phyloP scores from a whole-genome alignment of 352 stramenopile species.

The Blastocystis sp. region DNA sequence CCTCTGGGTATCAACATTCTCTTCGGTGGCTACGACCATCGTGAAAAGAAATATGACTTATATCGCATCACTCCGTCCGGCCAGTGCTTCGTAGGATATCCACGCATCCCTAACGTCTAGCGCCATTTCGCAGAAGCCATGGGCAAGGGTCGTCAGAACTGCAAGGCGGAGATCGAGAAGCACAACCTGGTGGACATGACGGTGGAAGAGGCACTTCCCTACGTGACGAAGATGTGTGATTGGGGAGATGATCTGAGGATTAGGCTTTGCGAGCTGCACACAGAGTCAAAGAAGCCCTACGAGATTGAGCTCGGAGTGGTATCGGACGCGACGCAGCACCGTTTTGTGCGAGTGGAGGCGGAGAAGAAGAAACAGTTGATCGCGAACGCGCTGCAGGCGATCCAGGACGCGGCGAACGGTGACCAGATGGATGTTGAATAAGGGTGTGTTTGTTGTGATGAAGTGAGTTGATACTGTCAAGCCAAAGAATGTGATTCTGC shows the following conservation, averaged over 20 bases:
- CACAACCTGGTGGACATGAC: conserved; percentile 67
- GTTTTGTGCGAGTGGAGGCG: conserved; percentile 46
- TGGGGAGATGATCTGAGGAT: neutral
- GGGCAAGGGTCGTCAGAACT: conserved; percentile 70
- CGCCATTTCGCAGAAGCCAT: conserved; percentile 64
- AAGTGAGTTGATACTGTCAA: too few relatives aligned
- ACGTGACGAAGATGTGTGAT: conserved; percentile 51
- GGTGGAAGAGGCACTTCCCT: conserved; percentile 50
- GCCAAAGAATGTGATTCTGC: too few relatives aligned
- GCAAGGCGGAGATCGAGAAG: conserved; percentile 73
- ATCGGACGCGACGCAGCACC: conserved; percentile 56
- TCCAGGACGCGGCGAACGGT: conserved; percentile 17
- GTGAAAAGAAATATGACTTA: conserved; percentile 70
- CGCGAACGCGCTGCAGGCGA: conserved; percentile 21
- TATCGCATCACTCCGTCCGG: conserved; percentile 71
- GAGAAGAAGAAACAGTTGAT: conserved; percentile 62
- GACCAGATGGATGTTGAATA: conserved; percentile 67
- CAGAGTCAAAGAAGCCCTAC: conserved; percentile 73
- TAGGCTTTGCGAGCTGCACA: conserved; percentile 52
- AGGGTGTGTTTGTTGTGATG: conserved; percentile 11
- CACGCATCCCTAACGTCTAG: conserved; percentile 10
- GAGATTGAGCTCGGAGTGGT: conserved; percentile 66
- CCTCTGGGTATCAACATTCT: conserved; percentile 69
- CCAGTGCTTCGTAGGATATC: conserved; percentile 36
- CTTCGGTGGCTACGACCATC: conserved; percentile 67